These are phyloP conservation scores for Metschnikowia kofuensis DNA, from an alignment of 805 yeast species.

Conservation along the genomic window DNA sequence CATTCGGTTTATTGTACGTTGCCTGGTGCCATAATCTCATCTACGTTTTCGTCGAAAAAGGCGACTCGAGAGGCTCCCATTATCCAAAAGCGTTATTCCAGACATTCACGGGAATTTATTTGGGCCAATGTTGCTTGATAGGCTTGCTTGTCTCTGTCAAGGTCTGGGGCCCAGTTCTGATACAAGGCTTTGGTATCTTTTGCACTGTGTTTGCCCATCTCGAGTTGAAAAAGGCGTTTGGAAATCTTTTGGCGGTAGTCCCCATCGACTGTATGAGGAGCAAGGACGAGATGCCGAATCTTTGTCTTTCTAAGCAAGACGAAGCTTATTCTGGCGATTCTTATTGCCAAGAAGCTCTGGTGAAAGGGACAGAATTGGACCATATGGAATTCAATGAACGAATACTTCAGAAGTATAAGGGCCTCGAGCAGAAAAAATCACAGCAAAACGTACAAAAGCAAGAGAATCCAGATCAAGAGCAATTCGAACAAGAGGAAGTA, in stretches of 20 bases:
- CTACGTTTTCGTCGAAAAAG: conserved; percentile 63
- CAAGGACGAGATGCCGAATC: conserved; percentile 65
- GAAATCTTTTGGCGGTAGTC: conserved; percentile 51
- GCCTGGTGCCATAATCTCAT: conserved; percentile 77
- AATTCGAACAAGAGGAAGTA: no score
- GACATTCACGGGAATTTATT: conserved; percentile 80
- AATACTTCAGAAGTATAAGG: no score
- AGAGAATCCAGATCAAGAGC: no score
- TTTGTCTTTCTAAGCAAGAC: conserved; percentile 50
- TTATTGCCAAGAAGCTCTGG: conserved; percentile 19
- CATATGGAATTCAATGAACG: not conserved
- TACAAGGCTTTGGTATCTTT: conserved; percentile 64
- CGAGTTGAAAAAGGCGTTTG: conserved; percentile 61
- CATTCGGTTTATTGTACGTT: conserved; percentile 69
- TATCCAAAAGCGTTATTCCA: conserved; percentile 90
- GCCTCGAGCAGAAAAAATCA: no score
- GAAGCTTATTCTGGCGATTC: conserved; percentile 32
- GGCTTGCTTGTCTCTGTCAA: conserved; percentile 90
- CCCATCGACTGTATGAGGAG: conserved; percentile 78
- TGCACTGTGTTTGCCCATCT: conserved; percentile 69
- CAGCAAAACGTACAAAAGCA: no score
- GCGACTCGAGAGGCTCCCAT: conserved; percentile 76
- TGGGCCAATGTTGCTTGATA: conserved; percentile 81
- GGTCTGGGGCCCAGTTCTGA: conserved; percentile 90
- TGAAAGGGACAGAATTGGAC: conserved; percentile 11